phyloP scores from a whole-genome alignment of 108 stramenopile species.

The Cyclotella distinguenda region DNA sequence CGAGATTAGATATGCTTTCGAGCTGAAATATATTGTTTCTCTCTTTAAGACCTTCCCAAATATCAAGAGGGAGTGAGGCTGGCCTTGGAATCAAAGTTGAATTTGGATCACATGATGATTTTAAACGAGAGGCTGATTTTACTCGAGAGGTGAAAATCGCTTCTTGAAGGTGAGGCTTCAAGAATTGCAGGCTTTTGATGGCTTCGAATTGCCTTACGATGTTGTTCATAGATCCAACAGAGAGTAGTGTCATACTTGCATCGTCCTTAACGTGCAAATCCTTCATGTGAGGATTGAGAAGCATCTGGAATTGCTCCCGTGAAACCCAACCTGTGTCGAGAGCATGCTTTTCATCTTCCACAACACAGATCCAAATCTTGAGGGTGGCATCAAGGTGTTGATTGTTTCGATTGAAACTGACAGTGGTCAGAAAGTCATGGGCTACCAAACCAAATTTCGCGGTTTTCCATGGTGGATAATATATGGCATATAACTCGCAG shows the following conservation, averaged over 20 bases:
- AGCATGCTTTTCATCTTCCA: constrained; percentile 21
- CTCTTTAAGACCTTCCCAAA: constrained; percentile 15
- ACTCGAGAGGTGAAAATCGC: constrained; percentile 28
- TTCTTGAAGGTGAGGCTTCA: constrained; percentile 40
- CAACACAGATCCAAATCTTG: constrained; percentile 39
- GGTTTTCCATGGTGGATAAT: constrained; percentile 20
- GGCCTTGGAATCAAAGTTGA: no score
- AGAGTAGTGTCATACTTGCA: constrained; percentile 25
- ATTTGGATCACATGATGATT: not conserved
- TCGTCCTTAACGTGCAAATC: constrained; percentile 19
- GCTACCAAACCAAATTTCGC: constrained; percentile 39
- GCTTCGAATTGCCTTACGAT: constrained; percentile 44
- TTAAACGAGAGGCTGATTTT: not conserved
- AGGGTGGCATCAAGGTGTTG: constrained; percentile 21
- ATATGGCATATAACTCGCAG: constrained; percentile 40
- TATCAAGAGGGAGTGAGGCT: constrained; percentile 20
- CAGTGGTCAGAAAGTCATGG: constrained; percentile 40
- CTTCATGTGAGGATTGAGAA: constrained; percentile 30
- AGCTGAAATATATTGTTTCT: constrained; percentile 20
- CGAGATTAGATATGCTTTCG: constrained; percentile 5
- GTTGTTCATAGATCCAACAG: constrained; percentile 34
- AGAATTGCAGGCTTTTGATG: constrained; percentile 21
- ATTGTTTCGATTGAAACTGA: constrained; percentile 23
- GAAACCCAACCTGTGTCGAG: constrained; percentile 33
- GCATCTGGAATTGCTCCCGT: constrained; percentile 26